Evolutionary conservation across 176 grass and related monocot species (phyloP).

Genomic region (Oryza coarctata): DNA sequence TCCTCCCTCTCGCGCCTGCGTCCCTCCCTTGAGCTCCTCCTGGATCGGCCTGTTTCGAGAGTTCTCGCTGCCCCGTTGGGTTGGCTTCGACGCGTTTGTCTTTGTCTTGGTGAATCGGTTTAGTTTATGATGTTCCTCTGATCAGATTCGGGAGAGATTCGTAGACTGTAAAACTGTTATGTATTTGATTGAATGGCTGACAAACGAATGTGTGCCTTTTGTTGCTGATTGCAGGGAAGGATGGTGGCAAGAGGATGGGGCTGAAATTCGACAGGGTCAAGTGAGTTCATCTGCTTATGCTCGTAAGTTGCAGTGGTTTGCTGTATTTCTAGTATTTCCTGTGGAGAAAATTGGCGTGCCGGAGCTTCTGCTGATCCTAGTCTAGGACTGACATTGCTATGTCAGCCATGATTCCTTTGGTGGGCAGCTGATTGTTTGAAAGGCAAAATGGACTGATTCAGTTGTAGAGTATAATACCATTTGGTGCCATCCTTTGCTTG

Average conservation of each 20-base stretch:
- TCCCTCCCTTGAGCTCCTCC: neutral
- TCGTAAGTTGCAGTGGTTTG: neutral
- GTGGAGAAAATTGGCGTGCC: neutral
- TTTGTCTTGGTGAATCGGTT: neutral
- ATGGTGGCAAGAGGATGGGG: slow-evolving; percentile 87
- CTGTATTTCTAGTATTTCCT: neutral
- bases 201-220: neutral
- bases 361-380: neutral
- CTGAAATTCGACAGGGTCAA: slow-evolving; percentile 88
- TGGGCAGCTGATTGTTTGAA: neutral
- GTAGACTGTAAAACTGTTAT: neutral
- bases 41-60: neutral
- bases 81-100: neutral
- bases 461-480: neutral
- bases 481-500: neutral
- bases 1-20: neutral
- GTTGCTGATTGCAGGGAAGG: slow-evolving; percentile 52
- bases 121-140: neutral
- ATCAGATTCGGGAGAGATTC: neutral
- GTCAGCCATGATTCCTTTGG: neutral
- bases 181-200: slow-evolving; percentile 20
- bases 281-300: slow-evolving; percentile 32
- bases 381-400: neutral
- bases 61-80: neutral
- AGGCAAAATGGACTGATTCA: neutral